Evolutionary conservation across 192 early-diverging fungal species (phyloP).

Genomic region (Entomortierella parvispora): DNA sequence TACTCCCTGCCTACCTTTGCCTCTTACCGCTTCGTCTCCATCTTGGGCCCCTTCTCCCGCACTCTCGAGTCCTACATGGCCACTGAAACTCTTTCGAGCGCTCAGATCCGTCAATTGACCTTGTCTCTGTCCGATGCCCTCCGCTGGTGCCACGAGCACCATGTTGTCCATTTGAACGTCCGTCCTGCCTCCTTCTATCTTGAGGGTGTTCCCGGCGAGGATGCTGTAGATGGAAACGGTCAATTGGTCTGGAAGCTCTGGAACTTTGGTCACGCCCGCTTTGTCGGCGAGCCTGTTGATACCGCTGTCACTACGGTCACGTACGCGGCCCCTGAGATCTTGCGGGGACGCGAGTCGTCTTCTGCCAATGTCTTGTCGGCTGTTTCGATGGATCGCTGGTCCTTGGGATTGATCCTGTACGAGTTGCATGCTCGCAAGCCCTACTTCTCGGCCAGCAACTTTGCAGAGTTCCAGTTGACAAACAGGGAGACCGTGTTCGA

Average conservation of each 20-base stretch:
- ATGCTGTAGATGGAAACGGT: conserved; percentile 22
- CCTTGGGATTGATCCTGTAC: conserved; percentile 50
- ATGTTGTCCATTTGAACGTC: conserved; percentile 51
- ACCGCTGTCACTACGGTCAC: conserved; percentile 47
- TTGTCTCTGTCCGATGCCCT: conserved; percentile 46
- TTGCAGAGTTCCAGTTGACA: conserved; percentile 47
- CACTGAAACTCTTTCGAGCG: conserved; percentile 21
- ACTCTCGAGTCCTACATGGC: conserved; percentile 47
- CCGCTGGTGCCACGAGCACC: conserved; percentile 54
- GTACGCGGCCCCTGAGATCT: conserved; percentile 50
- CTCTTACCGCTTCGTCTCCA: conserved; percentile 48
- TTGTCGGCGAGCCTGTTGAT: conserved; percentile 47
- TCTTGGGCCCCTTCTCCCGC: conserved; percentile 38
- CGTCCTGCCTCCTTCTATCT: conserved; percentile 50
- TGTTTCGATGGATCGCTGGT: conserved; percentile 54
- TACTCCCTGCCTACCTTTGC: conserved; percentile 51
- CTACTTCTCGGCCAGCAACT: conserved; percentile 30
- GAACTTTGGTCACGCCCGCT: conserved; percentile 55
- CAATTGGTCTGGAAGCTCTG: conserved; percentile 53
- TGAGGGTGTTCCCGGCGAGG: conserved; percentile 34
- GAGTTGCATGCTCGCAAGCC: conserved; percentile 45
- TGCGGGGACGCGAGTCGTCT: conserved; percentile 48
- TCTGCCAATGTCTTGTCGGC: conserved; percentile 35
- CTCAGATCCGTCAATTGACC: conserved; percentile 42
- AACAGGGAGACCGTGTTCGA: conserved; percentile 25